Conservation (phyloP, 108 stramenopile species). For the Chaetoceros muelleri region DNA sequence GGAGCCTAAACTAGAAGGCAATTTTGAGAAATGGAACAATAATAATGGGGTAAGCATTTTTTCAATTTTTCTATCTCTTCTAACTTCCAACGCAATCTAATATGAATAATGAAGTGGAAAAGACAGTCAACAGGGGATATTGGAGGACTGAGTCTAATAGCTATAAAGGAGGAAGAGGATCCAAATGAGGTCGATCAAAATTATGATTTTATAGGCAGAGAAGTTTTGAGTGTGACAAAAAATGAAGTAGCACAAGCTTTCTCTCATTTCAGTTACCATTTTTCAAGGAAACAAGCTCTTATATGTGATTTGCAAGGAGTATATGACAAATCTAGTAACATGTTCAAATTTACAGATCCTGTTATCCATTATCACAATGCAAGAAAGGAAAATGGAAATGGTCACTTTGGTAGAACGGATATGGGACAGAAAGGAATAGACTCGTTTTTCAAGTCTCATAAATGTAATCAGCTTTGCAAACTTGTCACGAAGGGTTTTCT, state of each 20-base stretch:
- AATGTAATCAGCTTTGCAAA: constrained; percentile 43
- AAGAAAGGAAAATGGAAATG: constrained; percentile 24
- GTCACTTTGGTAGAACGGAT: constrained; percentile 49
- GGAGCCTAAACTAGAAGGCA: constrained; percentile 14
- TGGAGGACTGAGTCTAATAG: not conserved
- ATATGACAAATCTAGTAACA: no score
- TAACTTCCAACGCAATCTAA: no score
- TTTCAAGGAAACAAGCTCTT: constrained; percentile 7
- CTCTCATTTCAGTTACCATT: constrained; percentile 21
- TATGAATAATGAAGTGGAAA: no score
- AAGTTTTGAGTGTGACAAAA: not conserved
- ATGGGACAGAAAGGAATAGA: constrained; percentile 33
- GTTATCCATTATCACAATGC: constrained; percentile 38
- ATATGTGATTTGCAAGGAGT: constrained; percentile 28
- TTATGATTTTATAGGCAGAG: not conserved
- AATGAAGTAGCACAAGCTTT: constrained; percentile 27
- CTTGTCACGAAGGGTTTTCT: no score
- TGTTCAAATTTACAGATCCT: constrained; percentile 52
- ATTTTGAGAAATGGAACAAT: constrained; percentile 24
- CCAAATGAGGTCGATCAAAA: not conserved
- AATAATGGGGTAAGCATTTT: constrained; percentile 19
- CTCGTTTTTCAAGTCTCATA: constrained; percentile 40
- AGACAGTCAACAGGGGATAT: not conserved
- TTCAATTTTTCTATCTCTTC: no score
- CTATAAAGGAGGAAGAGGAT: not conserved